These are phyloP conservation scores for Lecanicillium sp. DNA, from an alignment of 2,329 filamentous ascomycete genomes.

Conservation along the genomic window DNA sequence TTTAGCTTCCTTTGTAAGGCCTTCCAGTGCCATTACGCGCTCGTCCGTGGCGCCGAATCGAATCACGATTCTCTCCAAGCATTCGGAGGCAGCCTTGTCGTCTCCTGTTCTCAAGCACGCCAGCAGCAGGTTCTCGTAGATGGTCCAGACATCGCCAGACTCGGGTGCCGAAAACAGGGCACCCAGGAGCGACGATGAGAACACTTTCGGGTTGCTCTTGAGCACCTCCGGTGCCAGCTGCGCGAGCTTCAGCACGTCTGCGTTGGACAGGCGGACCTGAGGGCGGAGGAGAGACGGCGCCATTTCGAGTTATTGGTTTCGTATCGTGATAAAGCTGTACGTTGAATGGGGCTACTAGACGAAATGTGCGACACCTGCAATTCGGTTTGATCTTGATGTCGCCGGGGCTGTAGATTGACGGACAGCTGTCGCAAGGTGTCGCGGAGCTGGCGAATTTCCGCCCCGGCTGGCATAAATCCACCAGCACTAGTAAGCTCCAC, in stretches of 20 bases:
- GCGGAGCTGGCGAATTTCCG: constrained; percentile 16
- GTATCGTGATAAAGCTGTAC: neutral
- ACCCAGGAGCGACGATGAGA: constrained; percentile 47
- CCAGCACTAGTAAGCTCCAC: neutral
- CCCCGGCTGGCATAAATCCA: neutral
- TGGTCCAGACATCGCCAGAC: constrained; percentile 73
- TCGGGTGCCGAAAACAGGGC: constrained; percentile 56
- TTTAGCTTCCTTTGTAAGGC: constrained; percentile 77
- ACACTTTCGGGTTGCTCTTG: constrained; percentile 45
- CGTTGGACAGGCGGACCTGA: constrained; percentile 50
- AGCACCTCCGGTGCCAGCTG: constrained; percentile 55
- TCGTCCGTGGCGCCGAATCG: constrained; percentile 84
- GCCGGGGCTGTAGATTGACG: neutral
- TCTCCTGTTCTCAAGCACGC: constrained; percentile 81
- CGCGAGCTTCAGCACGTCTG: constrained; percentile 51
- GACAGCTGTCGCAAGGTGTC: constrained; percentile 5
- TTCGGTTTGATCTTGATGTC: neutral
- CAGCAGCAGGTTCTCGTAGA: constrained; percentile 80
- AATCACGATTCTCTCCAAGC: constrained; percentile 66
- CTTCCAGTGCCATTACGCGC: constrained; percentile 74
- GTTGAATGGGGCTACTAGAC: neutral
- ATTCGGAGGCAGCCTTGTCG: constrained; percentile 67
- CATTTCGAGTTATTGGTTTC: constrained; percentile 31
- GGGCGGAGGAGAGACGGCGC: constrained; percentile 49
- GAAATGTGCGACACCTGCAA: neutral